These are phyloP conservation scores for Backusella circina DNA, from an alignment of 192 early-diverging fungal genomes.

Conservation along the genomic window DNA sequence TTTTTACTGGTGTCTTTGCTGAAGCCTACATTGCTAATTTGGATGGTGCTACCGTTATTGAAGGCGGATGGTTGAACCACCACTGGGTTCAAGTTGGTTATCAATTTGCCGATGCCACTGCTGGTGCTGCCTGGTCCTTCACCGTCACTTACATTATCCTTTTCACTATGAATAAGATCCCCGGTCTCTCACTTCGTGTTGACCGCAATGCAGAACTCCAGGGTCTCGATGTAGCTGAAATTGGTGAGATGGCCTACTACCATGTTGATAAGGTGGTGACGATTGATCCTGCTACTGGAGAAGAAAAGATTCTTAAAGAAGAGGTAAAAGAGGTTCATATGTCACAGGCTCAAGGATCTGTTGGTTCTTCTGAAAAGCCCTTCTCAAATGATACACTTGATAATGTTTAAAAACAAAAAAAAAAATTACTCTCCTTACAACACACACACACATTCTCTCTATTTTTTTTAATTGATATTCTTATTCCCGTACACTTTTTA, in stretches of 20 bases:
- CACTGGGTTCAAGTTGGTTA: constrained; percentile 80
- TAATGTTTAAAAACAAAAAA: not conserved
- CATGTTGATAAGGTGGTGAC: constrained; percentile 40
- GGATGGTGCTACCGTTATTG: constrained; percentile 59
- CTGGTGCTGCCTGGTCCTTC: constrained; percentile 75
- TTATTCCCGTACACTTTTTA: not conserved
- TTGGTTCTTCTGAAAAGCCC: not conserved
- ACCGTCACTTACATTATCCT: constrained; percentile 69
- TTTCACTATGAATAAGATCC: constrained; percentile 71
- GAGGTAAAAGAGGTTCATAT: constrained; percentile 11
- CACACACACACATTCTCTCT: not conserved
- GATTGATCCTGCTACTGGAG: constrained; percentile 29
- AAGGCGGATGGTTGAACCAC: constrained; percentile 73
- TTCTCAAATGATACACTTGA: not conserved
- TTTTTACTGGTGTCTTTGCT: constrained; percentile 92
- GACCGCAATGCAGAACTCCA: constrained; percentile 61
- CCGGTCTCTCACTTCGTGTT: constrained; percentile 73
- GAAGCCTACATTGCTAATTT: constrained; percentile 67
- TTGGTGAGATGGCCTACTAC: constrained; percentile 68
- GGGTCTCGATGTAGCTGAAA: constrained; percentile 77
- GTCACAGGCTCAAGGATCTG: not conserved
- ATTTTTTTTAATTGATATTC: not conserved
- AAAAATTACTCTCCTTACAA: not conserved
- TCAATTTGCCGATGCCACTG: constrained; percentile 74
- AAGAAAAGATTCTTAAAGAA: constrained; percentile 19